phyloP scores from a whole-genome alignment of 192 early-diverging fungal species.

The Podila verticillata region DNA sequence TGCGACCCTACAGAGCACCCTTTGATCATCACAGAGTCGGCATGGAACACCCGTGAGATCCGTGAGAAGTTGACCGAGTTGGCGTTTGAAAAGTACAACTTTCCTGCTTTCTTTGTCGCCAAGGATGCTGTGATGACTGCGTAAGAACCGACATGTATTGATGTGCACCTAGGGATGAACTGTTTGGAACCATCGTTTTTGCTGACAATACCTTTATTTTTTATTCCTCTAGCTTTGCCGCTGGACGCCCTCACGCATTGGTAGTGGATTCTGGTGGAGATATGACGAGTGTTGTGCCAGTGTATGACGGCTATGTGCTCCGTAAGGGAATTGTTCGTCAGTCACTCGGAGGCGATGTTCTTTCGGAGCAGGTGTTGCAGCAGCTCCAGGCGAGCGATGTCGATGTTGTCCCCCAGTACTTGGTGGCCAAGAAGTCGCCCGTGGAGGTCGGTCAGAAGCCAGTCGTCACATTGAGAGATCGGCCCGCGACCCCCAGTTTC shows the following conservation, averaged over 20 bases:
- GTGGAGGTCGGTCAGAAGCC: constrained; percentile 80
- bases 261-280: constrained; percentile 94
- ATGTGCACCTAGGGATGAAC: neutral
- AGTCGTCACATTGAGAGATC: constrained; percentile 56
- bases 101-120: constrained; percentile 94
- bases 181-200: neutral
- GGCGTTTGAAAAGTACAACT: constrained; percentile 93
- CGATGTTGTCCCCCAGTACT: constrained; percentile 84
- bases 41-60: constrained; percentile 87
- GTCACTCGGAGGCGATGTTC: constrained; percentile 82
- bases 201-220: neutral
- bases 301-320: constrained; percentile 95
- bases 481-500: constrained; percentile 73
- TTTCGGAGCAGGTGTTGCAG: constrained; percentile 79
- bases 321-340: constrained; percentile 86
- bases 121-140: constrained; percentile 93
- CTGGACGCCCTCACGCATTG: constrained; percentile 87
- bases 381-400: constrained; percentile 67
- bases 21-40: constrained; percentile 88
- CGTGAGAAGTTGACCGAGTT: constrained; percentile 91
- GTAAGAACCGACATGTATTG: constrained; percentile 54
- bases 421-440: constrained; percentile 76
- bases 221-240: constrained; percentile 74
- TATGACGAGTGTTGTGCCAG: constrained; percentile 91
- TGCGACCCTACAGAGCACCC: constrained; percentile 89